A percentile compares a stretch with the other conserved stretches of the same genome.
phyloP scores from a whole-genome alignment of 2,329 filamentous ascomycete genomes.

The Gnomoniopsis sp. region DNA sequence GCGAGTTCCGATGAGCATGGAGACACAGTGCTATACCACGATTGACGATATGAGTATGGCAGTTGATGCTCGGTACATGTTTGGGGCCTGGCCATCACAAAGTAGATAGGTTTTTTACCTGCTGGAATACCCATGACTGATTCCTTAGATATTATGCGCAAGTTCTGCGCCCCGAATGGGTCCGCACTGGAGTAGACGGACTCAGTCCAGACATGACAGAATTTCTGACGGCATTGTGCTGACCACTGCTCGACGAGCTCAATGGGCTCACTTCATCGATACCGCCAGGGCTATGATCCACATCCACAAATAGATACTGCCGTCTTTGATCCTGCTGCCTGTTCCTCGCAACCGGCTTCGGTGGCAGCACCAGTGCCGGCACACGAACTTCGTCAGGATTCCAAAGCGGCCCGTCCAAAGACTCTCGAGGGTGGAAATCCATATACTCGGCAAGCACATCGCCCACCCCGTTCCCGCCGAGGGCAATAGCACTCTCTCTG shows the following conservation, averaged over 20 bases:
- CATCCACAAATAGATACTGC: not conserved
- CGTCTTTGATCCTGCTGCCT: not conserved
- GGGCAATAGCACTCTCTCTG: not conserved
- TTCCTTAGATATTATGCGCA: not conserved
- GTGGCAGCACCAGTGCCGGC: not conserved
- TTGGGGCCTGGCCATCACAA: not conserved
- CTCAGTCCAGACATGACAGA: constrained; percentile 12
- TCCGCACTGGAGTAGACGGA: not conserved
- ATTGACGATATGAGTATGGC: not conserved
- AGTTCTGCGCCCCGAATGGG: not conserved
- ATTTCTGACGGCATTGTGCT: constrained; percentile 1
- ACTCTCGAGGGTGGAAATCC: not conserved
- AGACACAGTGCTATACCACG: not conserved
- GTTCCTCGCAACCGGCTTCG: not conserved
- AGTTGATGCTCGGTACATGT: constrained; percentile 4
- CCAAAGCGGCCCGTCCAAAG: not conserved
- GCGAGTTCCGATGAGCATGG: not conserved
- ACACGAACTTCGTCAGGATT: not conserved
- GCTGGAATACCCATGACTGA: not conserved
- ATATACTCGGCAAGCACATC: not conserved
- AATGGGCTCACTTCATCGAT: constrained; percentile 15
- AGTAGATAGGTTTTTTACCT: not conserved
- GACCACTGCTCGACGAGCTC: constrained; percentile 15
- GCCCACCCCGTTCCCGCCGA: not conserved
- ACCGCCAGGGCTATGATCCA: not conserved